Conservation (phyloP, 768 basidiomycete species). For the Mycena polygramma region DNA sequence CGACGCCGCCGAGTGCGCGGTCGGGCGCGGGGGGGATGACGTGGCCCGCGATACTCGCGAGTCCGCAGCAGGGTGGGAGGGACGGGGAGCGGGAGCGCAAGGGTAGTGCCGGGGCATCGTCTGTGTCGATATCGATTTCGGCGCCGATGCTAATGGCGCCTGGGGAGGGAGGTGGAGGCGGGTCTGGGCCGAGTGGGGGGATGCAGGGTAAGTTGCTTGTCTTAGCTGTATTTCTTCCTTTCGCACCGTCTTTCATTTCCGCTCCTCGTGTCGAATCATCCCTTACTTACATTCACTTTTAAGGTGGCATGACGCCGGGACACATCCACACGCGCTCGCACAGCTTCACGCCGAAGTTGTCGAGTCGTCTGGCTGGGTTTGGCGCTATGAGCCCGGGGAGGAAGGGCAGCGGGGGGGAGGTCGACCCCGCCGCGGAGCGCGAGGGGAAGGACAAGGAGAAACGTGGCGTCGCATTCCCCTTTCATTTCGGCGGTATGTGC, state of each 20-base stretch:
- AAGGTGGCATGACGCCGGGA: constrained; percentile 15
- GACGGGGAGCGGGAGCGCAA: constrained; percentile 11
- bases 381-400: constrained; percentile 64
- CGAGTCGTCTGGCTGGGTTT: constrained; percentile 69
- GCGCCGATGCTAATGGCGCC: constrained; percentile 18
- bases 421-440: constrained; percentile 49
- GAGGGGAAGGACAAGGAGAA: constrained; percentile 28
- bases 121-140: constrained; percentile 39
- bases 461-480: constrained; percentile 15
- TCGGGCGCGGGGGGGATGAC: constrained; percentile 32
- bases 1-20: constrained; percentile 30
- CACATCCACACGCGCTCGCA: constrained; percentile 75
- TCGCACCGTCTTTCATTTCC: constrained; percentile 29
- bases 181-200: constrained; percentile 10
- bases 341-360: constrained; percentile 78
- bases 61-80: constrained; percentile 36
- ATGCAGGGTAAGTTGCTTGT: background rate
- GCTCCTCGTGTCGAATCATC: constrained; percentile 31
- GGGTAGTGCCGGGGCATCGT: constrained; percentile 24
- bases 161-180: constrained; percentile 5
- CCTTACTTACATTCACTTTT: background rate
- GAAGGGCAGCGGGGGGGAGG: constrained; percentile 60
- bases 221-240: background rate
- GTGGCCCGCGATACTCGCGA: constrained; percentile 46
- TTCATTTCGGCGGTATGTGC: constrained; percentile 27